phyloP scores from a whole-genome alignment of 2,329 filamentous ascomycete species.

The Cucurbitaria berberidis region DNA sequence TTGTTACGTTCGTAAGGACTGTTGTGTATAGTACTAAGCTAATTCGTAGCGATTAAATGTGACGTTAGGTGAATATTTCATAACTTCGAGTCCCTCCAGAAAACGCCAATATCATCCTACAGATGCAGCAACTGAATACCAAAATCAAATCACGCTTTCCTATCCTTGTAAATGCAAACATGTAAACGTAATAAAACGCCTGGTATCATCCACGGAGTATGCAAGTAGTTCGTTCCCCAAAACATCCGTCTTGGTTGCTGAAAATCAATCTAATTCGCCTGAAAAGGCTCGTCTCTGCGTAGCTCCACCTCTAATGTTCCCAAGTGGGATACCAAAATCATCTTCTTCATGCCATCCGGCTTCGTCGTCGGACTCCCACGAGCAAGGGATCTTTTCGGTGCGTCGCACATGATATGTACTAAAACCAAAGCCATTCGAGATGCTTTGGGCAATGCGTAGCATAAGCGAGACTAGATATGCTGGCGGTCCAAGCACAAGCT shows the following conservation, averaged over 20 bases:
- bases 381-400: slow-evolving; percentile 52
- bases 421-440: slow-evolving; percentile 59
- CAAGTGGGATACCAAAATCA: slow-evolving; percentile 61
- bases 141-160: slow-evolving; percentile 23
- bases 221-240: slow-evolving; percentile 13
- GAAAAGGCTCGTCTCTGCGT: slow-evolving; percentile 29
- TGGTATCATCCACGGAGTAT: slow-evolving; percentile 25
- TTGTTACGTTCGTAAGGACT: too few species aligned
- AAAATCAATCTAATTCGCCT: slow-evolving; percentile 36
- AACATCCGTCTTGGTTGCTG: slow-evolving; percentile 5
- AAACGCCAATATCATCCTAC: slow-evolving; percentile 20
- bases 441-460: slow-evolving; percentile 78
- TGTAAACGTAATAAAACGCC: slow-evolving; percentile 21
- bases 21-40: too few species aligned
- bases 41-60: neutral
- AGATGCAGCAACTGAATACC: slow-evolving; percentile 19
- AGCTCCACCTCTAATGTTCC: slow-evolving; percentile 32
- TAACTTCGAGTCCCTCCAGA: slow-evolving; percentile 1
- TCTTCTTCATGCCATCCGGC: slow-evolving; percentile 60
- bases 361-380: slow-evolving; percentile 66
- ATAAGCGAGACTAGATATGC: slow-evolving; percentile 79
- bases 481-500: slow-evolving; percentile 80
- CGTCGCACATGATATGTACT: slow-evolving; percentile 42
- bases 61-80: neutral
- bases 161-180: slow-evolving; percentile 28